phyloP scores from a whole-genome alignment of 2,329 filamentous ascomycete genomes.

The Fusarium avenaceum region DNA sequence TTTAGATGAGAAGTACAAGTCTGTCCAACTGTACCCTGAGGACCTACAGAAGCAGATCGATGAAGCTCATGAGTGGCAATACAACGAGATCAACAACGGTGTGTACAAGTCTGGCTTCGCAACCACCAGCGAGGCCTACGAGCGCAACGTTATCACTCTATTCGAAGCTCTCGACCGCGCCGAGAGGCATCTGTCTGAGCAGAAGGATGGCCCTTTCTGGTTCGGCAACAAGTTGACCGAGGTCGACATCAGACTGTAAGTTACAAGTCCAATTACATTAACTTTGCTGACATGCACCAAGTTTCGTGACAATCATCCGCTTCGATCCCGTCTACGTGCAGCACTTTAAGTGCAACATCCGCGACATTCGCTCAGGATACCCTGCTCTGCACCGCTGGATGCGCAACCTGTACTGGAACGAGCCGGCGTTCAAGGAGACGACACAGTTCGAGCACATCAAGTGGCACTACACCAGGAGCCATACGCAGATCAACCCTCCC shows the following conservation, averaged over 20 bases:
- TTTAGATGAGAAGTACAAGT: constrained; percentile 70
- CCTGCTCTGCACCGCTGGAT: constrained; percentile 86
- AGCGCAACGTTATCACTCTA: constrained; percentile 76
- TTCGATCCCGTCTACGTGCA: constrained; percentile 88
- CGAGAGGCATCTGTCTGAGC: constrained; percentile 74
- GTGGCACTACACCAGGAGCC: constrained; percentile 74
- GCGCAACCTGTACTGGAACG: constrained; percentile 85
- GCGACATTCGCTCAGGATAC: constrained; percentile 87
- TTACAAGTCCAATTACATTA: constrained; percentile 20
- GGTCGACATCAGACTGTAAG: constrained; percentile 79
- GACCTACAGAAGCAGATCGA: constrained; percentile 78
- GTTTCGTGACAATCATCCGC: constrained; percentile 77
- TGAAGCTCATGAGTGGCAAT: constrained; percentile 83
- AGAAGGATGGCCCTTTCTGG: constrained; percentile 73
- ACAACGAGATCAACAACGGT: constrained; percentile 78
- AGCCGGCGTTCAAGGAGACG: constrained; percentile 81
- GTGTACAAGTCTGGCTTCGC: constrained; percentile 87
- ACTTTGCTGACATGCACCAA: constrained; percentile 48
- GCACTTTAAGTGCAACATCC: constrained; percentile 89
- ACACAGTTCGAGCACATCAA: constrained; percentile 98
- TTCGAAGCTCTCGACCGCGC: constrained; percentile 83
- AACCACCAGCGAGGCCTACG: constrained; percentile 85
- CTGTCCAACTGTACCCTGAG: constrained; percentile 76
- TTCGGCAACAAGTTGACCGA: constrained; percentile 84
- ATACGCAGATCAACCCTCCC: constrained; percentile 75